Evolutionary conservation across 495 filamentous ascomycete genomes (phyloP), one percentile per base, ranked within the genome.

Genomic region (Penicillium alfredii): DNA sequence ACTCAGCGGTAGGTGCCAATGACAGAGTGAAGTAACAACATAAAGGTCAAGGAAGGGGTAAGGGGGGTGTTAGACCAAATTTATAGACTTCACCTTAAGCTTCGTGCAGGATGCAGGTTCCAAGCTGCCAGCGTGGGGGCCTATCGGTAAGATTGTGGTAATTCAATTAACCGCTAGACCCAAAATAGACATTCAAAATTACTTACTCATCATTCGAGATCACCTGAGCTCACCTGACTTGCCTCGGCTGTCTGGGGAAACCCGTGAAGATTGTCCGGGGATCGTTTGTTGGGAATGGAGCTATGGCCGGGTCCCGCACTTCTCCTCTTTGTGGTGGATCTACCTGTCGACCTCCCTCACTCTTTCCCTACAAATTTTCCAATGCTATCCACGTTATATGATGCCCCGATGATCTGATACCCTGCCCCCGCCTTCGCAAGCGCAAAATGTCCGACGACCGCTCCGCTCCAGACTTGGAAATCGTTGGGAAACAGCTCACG

Each of bases 381-480:
- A n/a, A n/a, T n/a, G n/a, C n/a, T n/a, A n/a, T n/a, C 26, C 15
- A 20, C 24, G 44, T 26, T 27, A 9, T 25, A 55, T 28, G 23
- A 71, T 67, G 63, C 44, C 64, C n/a, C n/a, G n/a, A n/a, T n/a
- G n/a, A n/a, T n/a, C n/a, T n/a, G n/a, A n/a, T n/a, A n/a, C n/a
- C n/a, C n/a, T n/a, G n/a, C n/a, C n/a, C n/a, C n/a, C n/a, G n/a
- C n/a, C n/a, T n/a, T n/a, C n/a, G n/a, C n/a, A n/a, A n/a, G n/a
- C n/a, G n/a, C n/a, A 33, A 52, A 23, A 43, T 61, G 17, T 41
- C 45, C 36, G 51, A 55, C 30, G 49, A 53, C 21, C 47, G 60
- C n/a, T 62, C 80, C 18, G 82, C 86, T 48, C 87, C 87, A 18
- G 87, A 94, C 59, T 64, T 94, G 39, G 81, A 86, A 56, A 90